Base-by-base conservation (phyloP, 129 eudicot species). In the Deinandra increscens region DNA sequence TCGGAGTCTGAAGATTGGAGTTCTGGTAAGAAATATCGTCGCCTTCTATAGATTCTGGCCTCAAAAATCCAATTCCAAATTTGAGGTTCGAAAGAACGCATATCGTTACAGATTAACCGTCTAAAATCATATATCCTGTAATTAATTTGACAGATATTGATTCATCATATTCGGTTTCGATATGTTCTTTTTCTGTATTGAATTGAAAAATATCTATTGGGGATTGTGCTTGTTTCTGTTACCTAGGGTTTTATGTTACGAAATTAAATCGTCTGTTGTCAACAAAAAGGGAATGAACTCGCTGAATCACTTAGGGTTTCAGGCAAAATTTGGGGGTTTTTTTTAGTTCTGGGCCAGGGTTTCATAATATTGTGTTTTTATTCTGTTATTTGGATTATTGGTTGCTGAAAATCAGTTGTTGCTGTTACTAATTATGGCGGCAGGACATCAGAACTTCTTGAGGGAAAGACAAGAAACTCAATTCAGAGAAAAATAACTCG, bases 381-480 rank as follows among this genome's bases (percentile, higher is more conserved):
- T 58, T n/a, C 19, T 72, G 69, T 67, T 79, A 53, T 59, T 66
- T 75, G 58, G 65, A 42, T 66, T 59, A 51, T 60, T 72, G 56
- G 75, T 66, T 50, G 69, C 79, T 81, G 46, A 81, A 75, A 73
- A 41, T 42, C 60, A 19, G 79, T 60, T 71, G 70, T 76, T 73
- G 76, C 64, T 80, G 67, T 74, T 70, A 67, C 64, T 76, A 70
- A 61, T 75, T 66, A 81, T 76, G 81, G 81, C 85, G 79, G 75
- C 85, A 81, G 85, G 85, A 38, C 64, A 66, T 11, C 59, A 59
- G 45, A 58, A 44, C n/a, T 7, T 60, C 33, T 66, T 62, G 49
- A 69, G 74, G 64, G 64, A 45, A 54, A 64, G 80, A 19, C 49
- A 69, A 6, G 84, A 78, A 36, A 72, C 41, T n/a, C 15, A 6